Evolutionary conservation across 2,329 filamentous ascomycete species (phyloP).

Genomic region (Arachnomyces sp.): DNA sequence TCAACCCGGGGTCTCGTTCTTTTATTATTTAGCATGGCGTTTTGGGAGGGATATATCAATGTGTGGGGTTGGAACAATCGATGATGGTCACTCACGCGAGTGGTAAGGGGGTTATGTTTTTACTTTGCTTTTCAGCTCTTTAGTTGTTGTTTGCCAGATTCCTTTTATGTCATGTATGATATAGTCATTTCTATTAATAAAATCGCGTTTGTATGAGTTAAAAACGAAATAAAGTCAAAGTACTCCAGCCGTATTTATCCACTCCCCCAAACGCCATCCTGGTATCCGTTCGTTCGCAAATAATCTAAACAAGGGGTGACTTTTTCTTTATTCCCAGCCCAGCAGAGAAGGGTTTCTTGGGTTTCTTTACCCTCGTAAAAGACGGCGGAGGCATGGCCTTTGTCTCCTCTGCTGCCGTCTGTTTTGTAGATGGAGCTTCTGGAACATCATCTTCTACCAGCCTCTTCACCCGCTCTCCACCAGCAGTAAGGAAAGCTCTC

Average conservation of each 20-base stretch:
- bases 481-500: conserved; percentile 63
- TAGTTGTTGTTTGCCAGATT: conserved; percentile 9
- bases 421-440: conserved; percentile 22
- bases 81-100: not conserved
- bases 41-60: conserved; percentile 9
- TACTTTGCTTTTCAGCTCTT: conserved; percentile 10
- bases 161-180: conserved; percentile 10
- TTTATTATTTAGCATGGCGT: conserved; percentile 18
- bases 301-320: conserved; percentile 46
- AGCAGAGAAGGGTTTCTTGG: conserved; percentile 74
- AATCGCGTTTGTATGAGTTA: conserved; percentile 9
- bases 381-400: conserved; percentile 50
- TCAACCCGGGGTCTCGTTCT: conserved; percentile 9
- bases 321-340: conserved; percentile 85
- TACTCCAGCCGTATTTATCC: too few species aligned
- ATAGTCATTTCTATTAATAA: not conserved
- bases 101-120: conserved; percentile 1
- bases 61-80: not conserved
- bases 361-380: conserved; percentile 71
- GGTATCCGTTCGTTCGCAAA: too few species aligned
- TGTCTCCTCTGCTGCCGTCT: conserved; percentile 28
- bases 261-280: too few species aligned
- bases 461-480: conserved; percentile 47
- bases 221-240: conserved; percentile 7
- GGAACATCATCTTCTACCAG: conserved; percentile 48